A percentile compares a stretch with the other conserved stretches of the same genome.
phyloP scores from a whole-genome alignment of 805 yeast genomes.

The Candida easanensis region DNA sequence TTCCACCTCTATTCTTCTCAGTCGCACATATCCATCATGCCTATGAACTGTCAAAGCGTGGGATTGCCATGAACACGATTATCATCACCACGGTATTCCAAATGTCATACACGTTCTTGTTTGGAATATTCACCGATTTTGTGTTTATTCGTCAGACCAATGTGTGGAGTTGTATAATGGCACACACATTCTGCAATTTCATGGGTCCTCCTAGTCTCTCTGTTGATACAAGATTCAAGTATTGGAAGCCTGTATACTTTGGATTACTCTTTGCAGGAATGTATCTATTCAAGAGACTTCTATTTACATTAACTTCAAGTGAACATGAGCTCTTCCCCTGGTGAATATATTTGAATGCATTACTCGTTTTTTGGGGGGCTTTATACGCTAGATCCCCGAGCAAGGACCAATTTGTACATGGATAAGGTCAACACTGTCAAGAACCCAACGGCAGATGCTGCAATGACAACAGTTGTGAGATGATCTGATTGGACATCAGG shows the following conservation, averaged over 20 bases:
- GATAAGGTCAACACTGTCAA: conserved; percentile 62
- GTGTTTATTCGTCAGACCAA: conserved; percentile 50
- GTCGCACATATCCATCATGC: conserved; percentile 81
- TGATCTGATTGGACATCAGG: conserved; percentile 54
- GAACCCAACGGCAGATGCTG: conserved; percentile 69
- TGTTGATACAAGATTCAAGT: conserved; percentile 17
- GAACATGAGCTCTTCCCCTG: background rate
- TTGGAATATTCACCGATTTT: conserved; percentile 65
- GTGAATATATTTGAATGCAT: background rate
- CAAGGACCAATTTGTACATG: conserved; percentile 47
- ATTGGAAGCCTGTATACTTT: conserved; percentile 37
- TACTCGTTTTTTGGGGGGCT: background rate
- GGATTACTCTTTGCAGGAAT: conserved; percentile 42
- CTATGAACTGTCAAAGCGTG: conserved; percentile 38
- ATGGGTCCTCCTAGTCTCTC: conserved; percentile 59
- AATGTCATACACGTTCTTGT: conserved; percentile 59
- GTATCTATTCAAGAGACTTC: conserved; percentile 32
- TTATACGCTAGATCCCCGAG: background rate
- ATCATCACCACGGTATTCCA: conserved; percentile 46
- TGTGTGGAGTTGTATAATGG: conserved; percentile 53
- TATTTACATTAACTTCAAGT: conserved; percentile 20
- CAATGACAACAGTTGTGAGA: conserved; percentile 52
- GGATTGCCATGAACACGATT: conserved; percentile 31
- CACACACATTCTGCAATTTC: conserved; percentile 67
- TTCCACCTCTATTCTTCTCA: conserved; percentile 68